These are phyloP conservation scores for Adansonia gregorii DNA, from an alignment of 441 rosid species.

Conservation along the genomic window DNA sequence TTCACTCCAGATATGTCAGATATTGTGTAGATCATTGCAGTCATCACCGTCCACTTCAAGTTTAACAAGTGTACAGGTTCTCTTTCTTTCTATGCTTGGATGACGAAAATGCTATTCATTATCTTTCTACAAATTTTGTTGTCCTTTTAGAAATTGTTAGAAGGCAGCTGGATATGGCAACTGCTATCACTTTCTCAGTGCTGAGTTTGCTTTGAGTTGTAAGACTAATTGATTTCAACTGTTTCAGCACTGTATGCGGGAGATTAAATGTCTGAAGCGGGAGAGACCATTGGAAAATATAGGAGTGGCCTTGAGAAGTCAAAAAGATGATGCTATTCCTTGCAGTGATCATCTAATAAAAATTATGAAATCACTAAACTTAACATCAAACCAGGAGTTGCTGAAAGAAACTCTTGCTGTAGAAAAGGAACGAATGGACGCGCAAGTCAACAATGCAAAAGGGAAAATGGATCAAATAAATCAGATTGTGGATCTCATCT, in stretches of 20 bases:
- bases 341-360: slow-evolving; percentile 49
- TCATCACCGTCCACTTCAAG: slow-evolving; percentile 53
- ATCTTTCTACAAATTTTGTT: neutral
- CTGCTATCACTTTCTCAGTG: neutral
- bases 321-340: slow-evolving; percentile 51
- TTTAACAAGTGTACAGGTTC: slow-evolving; percentile 62
- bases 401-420: slow-evolving; percentile 79
- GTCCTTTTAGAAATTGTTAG: slow-evolving; percentile 6
- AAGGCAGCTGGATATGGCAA: slow-evolving; percentile 19
- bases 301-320: slow-evolving; percentile 54
- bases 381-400: slow-evolving; percentile 68
- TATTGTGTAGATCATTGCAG: slow-evolving; percentile 48
- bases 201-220: slow-evolving; percentile 23
- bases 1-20: slow-evolving; percentile 63
- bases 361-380: slow-evolving; percentile 58
- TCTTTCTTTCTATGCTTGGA: neutral
- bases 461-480: slow-evolving; percentile 47
- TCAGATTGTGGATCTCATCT: slow-evolving; percentile 57
- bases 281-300: slow-evolving; percentile 52
- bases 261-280: slow-evolving; percentile 54
- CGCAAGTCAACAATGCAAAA: slow-evolving; percentile 41
- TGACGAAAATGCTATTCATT: neutral
- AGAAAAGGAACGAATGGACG: slow-evolving; percentile 68
- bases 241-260: slow-evolving; percentile 64
- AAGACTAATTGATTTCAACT: slow-evolving; percentile 40